Base-by-base conservation (phyloP, 2,329 filamentous ascomycete species). In the Cryphonectria radicalis region DNA sequence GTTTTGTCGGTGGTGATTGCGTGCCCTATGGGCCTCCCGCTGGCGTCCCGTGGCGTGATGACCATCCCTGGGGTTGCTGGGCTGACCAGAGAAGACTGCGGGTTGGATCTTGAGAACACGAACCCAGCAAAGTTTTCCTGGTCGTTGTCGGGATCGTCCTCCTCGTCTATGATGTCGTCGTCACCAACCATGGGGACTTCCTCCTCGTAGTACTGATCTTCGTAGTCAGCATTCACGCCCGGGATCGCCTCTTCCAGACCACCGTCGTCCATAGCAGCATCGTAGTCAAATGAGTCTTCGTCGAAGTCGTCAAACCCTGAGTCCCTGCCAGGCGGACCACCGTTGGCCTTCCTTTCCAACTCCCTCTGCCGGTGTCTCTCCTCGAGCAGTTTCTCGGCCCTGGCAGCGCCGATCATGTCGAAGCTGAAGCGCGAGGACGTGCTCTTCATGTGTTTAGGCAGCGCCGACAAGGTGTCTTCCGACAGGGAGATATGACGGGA, bases 361-460 rank as follows among this genome's bases (percentile, higher is more conserved):
- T 91, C 88, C 68, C 89, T 88, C 74, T 92, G 87, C 22, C 91
- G 85, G 78, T 94, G 92, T 64, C 90, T 87, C 75, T 93, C 93
- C 78, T 94, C 93, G 57, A 94, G 82, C 53, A 92, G 79, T 79
- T 90, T 91, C 79, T 91, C 89, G 76, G 90, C 86, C 72, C 88
- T 87, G 19, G 91, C 91, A 7, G 89, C 89, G 6, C 91, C 91
- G 22, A 90, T 88, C 85, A 94, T 93, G 76, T 95, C 92, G 76
- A 95, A 95, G 76, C 92, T 95, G 77, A 95, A 95, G 19, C 93
- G 85, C 0, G 92, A 94, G 0, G 92, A 93, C 14, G 91, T 93
- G 78, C 92, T 94, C 80, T 91, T 91, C 89, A 91, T 91, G 73
- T 91, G 89, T 72, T 82, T 87, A 2, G 89, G 89, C 46, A 91